Evolutionary conservation across 192 early-diverging fungal species (phyloP), one percentile per base, ranked within the genome.

Genomic region (Mortierella alpina): DNA sequence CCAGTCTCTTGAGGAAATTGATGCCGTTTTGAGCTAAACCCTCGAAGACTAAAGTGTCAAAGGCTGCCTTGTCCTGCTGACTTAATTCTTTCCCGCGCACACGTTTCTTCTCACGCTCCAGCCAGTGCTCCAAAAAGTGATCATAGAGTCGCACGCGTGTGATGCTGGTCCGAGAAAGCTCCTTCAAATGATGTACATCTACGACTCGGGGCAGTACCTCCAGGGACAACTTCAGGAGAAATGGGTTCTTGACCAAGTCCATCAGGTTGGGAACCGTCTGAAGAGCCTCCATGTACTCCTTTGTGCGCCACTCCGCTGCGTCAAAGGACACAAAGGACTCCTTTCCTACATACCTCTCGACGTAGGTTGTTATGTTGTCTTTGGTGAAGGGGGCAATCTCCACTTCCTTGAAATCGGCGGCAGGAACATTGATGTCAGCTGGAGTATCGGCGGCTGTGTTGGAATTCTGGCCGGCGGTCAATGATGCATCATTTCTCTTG

Each of bases 221-320:
- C 54, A 56, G 12, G 5, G 54, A 18, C 1, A 56, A 17, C 7
- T n/a, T 23, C 54, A 56, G 20, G 9, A 56, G 31, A 12, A 56
- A 56, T 7, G 54, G 54, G 7, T 56, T 56, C 7, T 18, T 31
- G 12, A 56, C 54, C 54, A 56, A 56, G 12, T 56, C 54, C 17
- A 56, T 56, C 17, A 56, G 54, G 6, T 56, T 18, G 4, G 54
- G 54, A 12, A 56, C 31, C 54, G 20, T 56, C 7, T 9, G 1
- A 18, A 56, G 54, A 7, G 6, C 20, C 52, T 53, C 52, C 52
- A 53, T 53, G 52, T 53, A 53, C 52, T 53, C 52, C 52, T 53
- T 20, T 2, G 7, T 14, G 15, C 17, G 15, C 52, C 52, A 53
- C 31, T 18, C 17, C 18, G 12, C 6, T 56, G 7, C 12, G 20